phyloP scores from a whole-genome alignment of 2,329 filamentous ascomycete genomes.

The Ophiocordyceps camponoti-floridani region DNA sequence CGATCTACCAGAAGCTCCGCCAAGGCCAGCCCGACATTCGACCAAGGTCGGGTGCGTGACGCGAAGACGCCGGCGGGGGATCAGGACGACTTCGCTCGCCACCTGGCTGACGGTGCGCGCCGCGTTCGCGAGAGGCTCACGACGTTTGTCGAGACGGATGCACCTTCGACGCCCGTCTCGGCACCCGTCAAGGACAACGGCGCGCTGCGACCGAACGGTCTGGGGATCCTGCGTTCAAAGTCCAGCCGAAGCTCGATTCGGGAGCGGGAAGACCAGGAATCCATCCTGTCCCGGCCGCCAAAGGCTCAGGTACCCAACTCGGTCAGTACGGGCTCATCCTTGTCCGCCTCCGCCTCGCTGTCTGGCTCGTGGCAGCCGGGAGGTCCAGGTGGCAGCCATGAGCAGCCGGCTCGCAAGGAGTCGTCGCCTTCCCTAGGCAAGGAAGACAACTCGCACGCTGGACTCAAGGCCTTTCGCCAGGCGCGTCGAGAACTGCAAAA shows the following conservation, averaged over 20 bases:
- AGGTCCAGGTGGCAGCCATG: constrained; percentile 11
- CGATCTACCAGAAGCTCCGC: background rate
- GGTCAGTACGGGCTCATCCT: constrained; percentile 19
- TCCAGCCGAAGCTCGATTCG: constrained; percentile 49
- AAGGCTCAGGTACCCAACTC: constrained; percentile 42
- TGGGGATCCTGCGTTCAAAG: constrained; percentile 48
- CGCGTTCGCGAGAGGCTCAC: constrained; percentile 58
- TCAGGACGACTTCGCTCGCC: constrained; percentile 53
- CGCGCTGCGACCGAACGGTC: constrained; percentile 30
- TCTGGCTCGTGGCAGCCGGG: too few relatives aligned
- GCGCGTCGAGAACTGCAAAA: constrained; percentile 37
- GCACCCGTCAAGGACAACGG: constrained; percentile 15
- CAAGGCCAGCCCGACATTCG: background rate
- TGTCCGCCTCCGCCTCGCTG: constrained; percentile 13
- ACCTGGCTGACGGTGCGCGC: constrained; percentile 51
- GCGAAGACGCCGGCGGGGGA: constrained; percentile 18
- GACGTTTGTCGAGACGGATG: constrained; percentile 46
- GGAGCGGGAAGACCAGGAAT: constrained; percentile 22
- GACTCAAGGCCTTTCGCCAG: constrained; percentile 37
- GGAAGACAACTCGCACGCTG: constrained; percentile 27
- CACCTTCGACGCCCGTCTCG: constrained; percentile 13
- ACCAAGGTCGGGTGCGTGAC: background rate
- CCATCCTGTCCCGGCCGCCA: constrained; percentile 32
- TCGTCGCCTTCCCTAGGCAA: constrained; percentile 11
- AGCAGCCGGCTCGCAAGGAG: background rate